These are phyloP conservation scores for Flaveria trinervia DNA, from an alignment of 129 eudicot genomes.

Conservation along the genomic window DNA sequence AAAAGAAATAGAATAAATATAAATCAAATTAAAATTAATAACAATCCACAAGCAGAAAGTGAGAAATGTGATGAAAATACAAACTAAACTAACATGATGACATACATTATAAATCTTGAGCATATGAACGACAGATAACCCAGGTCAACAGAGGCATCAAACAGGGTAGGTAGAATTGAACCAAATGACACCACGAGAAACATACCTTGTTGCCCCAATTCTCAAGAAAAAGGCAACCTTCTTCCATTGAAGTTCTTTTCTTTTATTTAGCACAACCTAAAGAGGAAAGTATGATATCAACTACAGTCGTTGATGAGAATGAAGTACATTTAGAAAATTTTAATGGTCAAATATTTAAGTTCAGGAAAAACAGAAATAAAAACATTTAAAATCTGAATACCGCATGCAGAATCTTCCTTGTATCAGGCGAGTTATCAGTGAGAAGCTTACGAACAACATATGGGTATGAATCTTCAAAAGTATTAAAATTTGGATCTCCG, in stretches of 20 bases:
- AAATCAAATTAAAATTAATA: too few species aligned
- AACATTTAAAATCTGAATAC: conserved; percentile 37
- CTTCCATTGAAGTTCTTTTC: conserved; percentile 83
- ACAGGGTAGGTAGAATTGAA: not conserved
- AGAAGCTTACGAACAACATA: conserved; percentile 91
- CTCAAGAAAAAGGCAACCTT: conserved; percentile 79
- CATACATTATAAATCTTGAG: conserved; percentile 5
- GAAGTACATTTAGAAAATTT: not conserved
- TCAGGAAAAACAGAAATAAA: not conserved
- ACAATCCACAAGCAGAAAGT: too few species aligned
- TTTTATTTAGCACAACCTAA: conserved; percentile 81
- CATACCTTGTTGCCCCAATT: conserved; percentile 61
- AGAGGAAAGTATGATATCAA: conserved; percentile 22
- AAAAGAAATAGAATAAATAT: too few species aligned
- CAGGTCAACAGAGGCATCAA: not conserved
- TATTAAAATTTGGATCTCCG: conserved; percentile 87
- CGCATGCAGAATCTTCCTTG: conserved; percentile 86
- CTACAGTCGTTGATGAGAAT: not conserved
- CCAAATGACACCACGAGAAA: conserved; percentile 13
- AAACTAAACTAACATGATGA: not conserved
- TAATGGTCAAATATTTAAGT: not conserved
- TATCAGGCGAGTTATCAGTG: conserved; percentile 70
- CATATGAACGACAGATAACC: not conserved
- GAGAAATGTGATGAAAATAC: too few species aligned
- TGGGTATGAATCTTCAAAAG: conserved; percentile 93